Evolutionary conservation across 331 rosid genomes (phyloP), one percentile per base, ranked within the genome.

Genomic region (Prunus yedoensis): DNA sequence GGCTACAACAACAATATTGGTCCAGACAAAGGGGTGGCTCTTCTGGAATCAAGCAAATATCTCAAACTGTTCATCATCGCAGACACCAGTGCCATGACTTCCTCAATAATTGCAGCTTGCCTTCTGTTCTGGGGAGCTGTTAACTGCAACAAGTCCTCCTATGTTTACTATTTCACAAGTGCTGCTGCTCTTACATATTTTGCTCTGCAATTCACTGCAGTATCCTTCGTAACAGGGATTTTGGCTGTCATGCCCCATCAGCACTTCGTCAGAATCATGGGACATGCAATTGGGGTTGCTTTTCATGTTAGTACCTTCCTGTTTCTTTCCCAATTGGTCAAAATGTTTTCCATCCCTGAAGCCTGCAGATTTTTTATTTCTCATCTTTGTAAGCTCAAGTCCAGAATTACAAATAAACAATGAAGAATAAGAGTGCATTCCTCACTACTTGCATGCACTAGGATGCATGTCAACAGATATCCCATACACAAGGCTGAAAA

Each of bases 101-200:
- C 16, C 47, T 69, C 74, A 49, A 28, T 69, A 51, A 69, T n/a
- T 18, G 74, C 47, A 17, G 47, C 60, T 51, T 49, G 74, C 49
- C 60, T 69, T 32, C 16, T 69, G 17, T 69, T 69, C 5, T 10
- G 28, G 49, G 61, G 74, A 49, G n/a, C 62, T 23, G 27, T 69
- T 28, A 45, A 49, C 5, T 2, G 49, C 17, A 47, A 13, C 16
- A 45, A 8, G 4, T 13, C 28, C 20, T 12, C 28, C 27, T 69
- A 27, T 17, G 5, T 69, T 16, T 50, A 69, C 74, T 49, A 47
- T 18, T 69, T 69, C 41, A 50, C 52, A 50, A 21, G 25, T 18
- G 74, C 74, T 13, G 18, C 9, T 47, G 3, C 20, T 12, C 74
- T 50, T 10, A 69, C 74, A 13, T 69, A 27, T 53, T 4, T 69